Conservation (phyloP, 1,284 basidiomycete genomes). For the Puccinia hordei region DNA sequence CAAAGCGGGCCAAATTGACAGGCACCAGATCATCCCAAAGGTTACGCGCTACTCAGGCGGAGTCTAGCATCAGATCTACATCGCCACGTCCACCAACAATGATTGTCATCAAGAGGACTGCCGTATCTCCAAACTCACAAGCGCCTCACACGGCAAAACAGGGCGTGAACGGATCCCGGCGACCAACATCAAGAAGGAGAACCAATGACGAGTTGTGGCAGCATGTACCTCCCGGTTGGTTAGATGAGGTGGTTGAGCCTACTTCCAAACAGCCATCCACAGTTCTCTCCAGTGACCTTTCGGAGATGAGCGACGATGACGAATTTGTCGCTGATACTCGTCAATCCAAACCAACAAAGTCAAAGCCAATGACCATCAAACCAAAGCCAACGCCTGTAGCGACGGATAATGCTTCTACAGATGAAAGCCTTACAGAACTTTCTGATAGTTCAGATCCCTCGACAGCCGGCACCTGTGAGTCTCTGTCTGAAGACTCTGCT, state of each 20-base stretch:
- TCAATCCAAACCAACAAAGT: background rate
- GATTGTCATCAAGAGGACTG: conserved; percentile 34
- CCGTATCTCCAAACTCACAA: background rate
- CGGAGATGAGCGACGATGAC: conserved; percentile 40
- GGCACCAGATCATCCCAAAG: conserved; percentile 32
- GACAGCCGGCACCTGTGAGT: conserved; percentile 4
- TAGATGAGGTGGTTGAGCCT: conserved; percentile 29
- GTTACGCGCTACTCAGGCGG: conserved; percentile 19
- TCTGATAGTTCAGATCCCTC: conserved; percentile 24
- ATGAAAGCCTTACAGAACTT: conserved; percentile 19
- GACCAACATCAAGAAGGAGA: conserved; percentile 3
- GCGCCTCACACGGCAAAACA: background rate
- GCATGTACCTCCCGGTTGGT: conserved; percentile 37
- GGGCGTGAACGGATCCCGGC: conserved; percentile 11
- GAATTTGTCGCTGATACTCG: background rate
- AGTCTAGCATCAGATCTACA: background rate
- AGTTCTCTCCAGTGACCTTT: conserved; percentile 38
- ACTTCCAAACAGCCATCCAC: conserved; percentile 7
- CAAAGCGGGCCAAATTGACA: conserved; percentile 24
- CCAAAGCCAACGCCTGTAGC: background rate
- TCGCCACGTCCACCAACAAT: conserved; percentile 33
- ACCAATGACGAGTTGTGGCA: conserved; percentile 29
- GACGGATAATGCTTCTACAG: background rate
- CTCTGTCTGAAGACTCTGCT: background rate
- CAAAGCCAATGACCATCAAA: background rate